A percentile compares a stretch with the other conserved stretches of the same genome.
These are phyloP conservation scores for Schoenoplectus tabernaemontani DNA, from an alignment of 202 grass and related monocot species.

Conservation along the genomic window DNA sequence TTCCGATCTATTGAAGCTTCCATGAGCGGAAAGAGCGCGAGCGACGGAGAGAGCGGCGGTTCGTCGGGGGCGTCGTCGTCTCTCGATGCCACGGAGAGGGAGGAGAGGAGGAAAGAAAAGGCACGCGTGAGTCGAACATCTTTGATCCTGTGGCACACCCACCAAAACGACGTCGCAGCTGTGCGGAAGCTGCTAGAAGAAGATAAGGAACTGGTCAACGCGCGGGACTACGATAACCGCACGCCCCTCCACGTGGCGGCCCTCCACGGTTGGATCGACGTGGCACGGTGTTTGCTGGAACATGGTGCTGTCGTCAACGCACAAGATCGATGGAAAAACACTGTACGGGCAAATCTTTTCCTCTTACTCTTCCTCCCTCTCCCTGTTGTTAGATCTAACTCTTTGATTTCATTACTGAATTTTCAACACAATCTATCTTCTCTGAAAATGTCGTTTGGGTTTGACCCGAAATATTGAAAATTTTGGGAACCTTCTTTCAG, in stretches of 20 bases:
- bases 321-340: slow-evolving; percentile 97
- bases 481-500: not conserved
- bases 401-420: not conserved
- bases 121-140: slow-evolving; percentile 70
- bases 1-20: not conserved
- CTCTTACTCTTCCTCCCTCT: not conserved
- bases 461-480: not conserved
- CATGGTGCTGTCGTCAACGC: slow-evolving; percentile 82
- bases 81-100: slow-evolving; percentile 7
- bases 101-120: slow-evolving; percentile 78
- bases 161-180: slow-evolving; percentile 77
- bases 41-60: slow-evolving; percentile 15
- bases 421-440: not conserved
- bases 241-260: slow-evolving; percentile 96
- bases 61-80: slow-evolving; percentile 24
- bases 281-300: slow-evolving; percentile 75
- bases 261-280: slow-evolving; percentile 78
- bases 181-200: slow-evolving; percentile 93
- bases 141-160: slow-evolving; percentile 99
- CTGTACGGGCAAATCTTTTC: slow-evolving; percentile 32
- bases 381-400: not conserved
- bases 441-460: not conserved
- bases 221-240: slow-evolving; percentile 89
- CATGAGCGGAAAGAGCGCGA: slow-evolving; percentile 12
- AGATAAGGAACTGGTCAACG: slow-evolving; percentile 74